phyloP scores from a whole-genome alignment of 345 rosid genomes.

The Angophora floribunda region DNA sequence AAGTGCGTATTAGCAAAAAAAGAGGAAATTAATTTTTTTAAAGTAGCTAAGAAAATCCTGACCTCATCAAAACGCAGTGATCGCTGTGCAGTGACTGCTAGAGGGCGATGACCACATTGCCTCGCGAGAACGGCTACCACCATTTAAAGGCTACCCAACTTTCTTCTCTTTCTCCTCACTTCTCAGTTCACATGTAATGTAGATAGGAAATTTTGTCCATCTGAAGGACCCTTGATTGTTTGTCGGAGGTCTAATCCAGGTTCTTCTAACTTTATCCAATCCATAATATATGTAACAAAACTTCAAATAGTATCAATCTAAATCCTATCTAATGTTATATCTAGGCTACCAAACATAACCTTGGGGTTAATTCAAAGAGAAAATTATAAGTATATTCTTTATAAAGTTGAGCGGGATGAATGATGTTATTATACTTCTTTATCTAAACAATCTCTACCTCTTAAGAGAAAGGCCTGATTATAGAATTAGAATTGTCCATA shows the following conservation, averaged over 20 bases:
- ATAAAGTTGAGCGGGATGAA: neutral
- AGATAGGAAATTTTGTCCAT: neutral
- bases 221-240: neutral
- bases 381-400: neutral
- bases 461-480: neutral
- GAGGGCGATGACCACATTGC: neutral
- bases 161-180: neutral
- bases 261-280: neutral
- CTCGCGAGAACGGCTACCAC: neutral
- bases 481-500: neutral
- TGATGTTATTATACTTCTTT: neutral
- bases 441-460: neutral
- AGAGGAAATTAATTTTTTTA: rapidly evolving
- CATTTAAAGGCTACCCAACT: neutral
- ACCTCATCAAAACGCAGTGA: neutral
- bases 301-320: neutral
- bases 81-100: neutral
- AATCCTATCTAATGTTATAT: neutral
- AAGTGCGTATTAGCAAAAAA: neutral
- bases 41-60: neutral
- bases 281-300: neutral
- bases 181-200: neutral
- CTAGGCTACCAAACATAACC: neutral
- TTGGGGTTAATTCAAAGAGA: neutral
- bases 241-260: neutral